Percentiles rank a stretch among this genome's conserved stretches.
Evolutionary conservation across 176 grass and related monocot genomes (phyloP).

Genomic region (Bolboschoenus planiculmis): DNA sequence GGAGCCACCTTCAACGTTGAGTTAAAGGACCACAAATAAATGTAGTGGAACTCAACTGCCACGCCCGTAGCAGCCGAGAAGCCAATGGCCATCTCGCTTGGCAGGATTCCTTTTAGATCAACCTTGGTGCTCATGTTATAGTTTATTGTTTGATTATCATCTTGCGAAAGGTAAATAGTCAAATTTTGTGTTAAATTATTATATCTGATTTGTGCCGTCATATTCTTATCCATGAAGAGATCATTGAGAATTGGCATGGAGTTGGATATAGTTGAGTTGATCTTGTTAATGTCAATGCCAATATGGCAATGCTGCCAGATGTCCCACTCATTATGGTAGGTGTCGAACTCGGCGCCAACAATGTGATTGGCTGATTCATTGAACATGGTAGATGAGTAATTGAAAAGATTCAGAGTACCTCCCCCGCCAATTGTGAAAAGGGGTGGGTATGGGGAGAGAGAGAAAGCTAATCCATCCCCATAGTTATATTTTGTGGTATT

Average conservation of each 20-base stretch:
- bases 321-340: neutral
- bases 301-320: neutral
- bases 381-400: neutral
- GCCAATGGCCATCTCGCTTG: conserved; percentile 16
- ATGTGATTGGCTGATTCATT: neutral
- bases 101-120: conserved; percentile 17
- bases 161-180: neutral
- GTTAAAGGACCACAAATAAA: conserved; percentile 24
- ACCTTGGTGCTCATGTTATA: neutral
- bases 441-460: neutral
- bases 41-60: neutral
- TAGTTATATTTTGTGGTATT: neutral
- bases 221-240: neutral
- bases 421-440: neutral
- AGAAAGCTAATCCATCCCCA: conserved; percentile 29
- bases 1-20: neutral
- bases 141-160: neutral
- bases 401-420: conserved; percentile 17
- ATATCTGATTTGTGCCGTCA: conserved; percentile 6
- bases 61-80: conserved; percentile 24
- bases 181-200: neutral
- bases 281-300: conserved; percentile 13
- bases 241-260: neutral
- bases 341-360: conserved; percentile 25
- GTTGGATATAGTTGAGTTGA: neutral